phyloP scores from a whole-genome alignment of 169 alveolate species.

The Eimeria tenella region DNA sequence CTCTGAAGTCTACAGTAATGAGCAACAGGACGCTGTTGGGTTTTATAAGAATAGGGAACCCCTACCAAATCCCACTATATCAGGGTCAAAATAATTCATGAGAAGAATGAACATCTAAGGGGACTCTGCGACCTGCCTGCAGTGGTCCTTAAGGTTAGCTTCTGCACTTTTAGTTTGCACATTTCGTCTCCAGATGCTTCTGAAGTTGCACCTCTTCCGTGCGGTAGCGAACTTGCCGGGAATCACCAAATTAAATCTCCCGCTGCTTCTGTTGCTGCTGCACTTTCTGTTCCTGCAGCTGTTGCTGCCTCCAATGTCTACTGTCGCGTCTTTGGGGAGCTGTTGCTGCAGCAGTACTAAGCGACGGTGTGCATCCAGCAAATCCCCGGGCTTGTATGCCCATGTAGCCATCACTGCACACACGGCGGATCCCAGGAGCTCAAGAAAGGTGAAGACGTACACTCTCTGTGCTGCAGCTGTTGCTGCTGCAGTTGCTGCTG shows the following conservation, averaged over 20 bases:
- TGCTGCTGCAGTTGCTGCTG: slow-evolving; percentile 53
- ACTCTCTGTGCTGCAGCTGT: slow-evolving; percentile 35
- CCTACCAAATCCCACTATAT: too few relatives aligned
- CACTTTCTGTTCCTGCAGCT: neutral
- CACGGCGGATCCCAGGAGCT: slow-evolving; percentile 51
- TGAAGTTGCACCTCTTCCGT: slow-evolving; percentile 2
- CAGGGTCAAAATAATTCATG: too few relatives aligned
- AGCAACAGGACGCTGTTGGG: too few relatives aligned
- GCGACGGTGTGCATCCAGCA: slow-evolving; percentile 37
- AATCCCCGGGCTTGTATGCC: slow-evolving; percentile 54
- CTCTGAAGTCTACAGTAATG: too few relatives aligned
- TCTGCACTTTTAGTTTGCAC: too few relatives aligned
- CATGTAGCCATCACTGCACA: slow-evolving; percentile 67
- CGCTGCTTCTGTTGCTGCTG: neutral
- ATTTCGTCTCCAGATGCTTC: neutral
- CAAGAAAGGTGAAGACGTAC: slow-evolving; percentile 48
- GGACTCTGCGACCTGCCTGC: too few relatives aligned
- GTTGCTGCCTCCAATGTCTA: neutral
- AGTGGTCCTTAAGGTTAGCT: too few relatives aligned
- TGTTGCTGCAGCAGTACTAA: slow-evolving; percentile 48
- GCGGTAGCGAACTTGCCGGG: neutral
- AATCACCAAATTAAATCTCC: neutral
- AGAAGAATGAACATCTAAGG: too few relatives aligned
- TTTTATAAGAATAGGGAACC: too few relatives aligned
- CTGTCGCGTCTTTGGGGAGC: slow-evolving; percentile 25